Percentiles rank a stretch among this genome's conserved stretches.
phyloP scores from a whole-genome alignment of 768 basidiomycete genomes.

The Wakefieldia striispora region DNA sequence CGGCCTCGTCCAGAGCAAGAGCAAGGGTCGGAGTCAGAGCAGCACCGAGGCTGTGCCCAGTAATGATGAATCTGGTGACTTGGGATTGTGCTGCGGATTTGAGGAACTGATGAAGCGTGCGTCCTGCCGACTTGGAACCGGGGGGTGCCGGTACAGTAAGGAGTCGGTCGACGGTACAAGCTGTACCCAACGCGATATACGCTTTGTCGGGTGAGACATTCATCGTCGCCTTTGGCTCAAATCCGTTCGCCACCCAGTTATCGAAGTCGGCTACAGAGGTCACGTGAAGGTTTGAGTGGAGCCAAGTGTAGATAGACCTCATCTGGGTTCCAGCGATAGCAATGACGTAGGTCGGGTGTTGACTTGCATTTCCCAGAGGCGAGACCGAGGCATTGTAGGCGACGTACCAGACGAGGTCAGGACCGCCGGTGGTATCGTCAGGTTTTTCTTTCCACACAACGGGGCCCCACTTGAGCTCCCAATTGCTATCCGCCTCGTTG shows the following conservation, averaged over 20 bases:
- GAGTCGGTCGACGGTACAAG: neutral
- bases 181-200: slow-evolving; percentile 4
- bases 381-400: slow-evolving; percentile 1
- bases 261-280: slow-evolving; percentile 4
- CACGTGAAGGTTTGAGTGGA: neutral
- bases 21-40: slow-evolving; percentile 7
- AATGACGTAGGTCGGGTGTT: slow-evolving; percentile 3
- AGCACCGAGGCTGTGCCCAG: slow-evolving; percentile 5
- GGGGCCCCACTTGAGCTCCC: slow-evolving; percentile 9
- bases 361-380: neutral
- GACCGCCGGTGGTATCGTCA: neutral
- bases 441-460: slow-evolving; percentile 5
- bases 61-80: slow-evolving; percentile 1
- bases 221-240: neutral
- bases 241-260: slow-evolving; percentile 1
- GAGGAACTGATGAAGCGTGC: slow-evolving; percentile 4
- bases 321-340: slow-evolving; percentile 5
- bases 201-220: neutral
- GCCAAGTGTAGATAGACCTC: neutral
- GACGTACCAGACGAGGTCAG: slow-evolving; percentile 7
- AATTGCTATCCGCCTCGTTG: neutral
- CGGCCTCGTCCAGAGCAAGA: neutral
- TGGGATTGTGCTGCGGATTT: neutral
- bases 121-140: neutral
- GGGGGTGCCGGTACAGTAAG: neutral